Percentiles rank a stretch among this genome's conserved stretches.
phyloP scores from a whole-genome alignment of 352 stramenopile genomes.

The Phytophthora ramorum region DNA sequence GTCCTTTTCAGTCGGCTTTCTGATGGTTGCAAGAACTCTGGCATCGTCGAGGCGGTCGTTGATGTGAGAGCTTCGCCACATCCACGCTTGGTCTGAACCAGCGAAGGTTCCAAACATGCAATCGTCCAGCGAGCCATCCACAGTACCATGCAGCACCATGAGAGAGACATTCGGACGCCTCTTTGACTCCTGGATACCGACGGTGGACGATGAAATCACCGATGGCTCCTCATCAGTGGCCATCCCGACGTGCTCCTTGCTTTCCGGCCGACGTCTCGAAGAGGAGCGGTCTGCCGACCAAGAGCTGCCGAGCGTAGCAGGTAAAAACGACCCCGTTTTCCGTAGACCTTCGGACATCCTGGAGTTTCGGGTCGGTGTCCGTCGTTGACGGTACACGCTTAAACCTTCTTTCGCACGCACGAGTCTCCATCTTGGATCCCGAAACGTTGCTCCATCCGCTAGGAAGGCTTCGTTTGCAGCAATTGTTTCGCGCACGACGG shows the following conservation, averaged over 20 bases:
- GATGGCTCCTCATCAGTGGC: conserved; percentile 3
- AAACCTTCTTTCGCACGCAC: conserved; percentile 47
- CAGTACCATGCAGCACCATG: conserved; percentile 40
- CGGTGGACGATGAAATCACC: neutral
- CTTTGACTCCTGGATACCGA: conserved; percentile 28
- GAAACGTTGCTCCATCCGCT: conserved; percentile 28
- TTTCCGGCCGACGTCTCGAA: conserved; percentile 11
- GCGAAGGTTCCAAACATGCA: conserved; percentile 51
- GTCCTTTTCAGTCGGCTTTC: conserved; percentile 37
- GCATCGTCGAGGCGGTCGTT: conserved; percentile 60
- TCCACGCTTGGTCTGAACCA: conserved; percentile 47
- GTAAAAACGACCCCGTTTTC: neutral
- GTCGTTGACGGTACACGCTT: conserved; percentile 36
- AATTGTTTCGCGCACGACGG: conserved; percentile 52
- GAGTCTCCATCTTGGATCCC: conserved; percentile 41
- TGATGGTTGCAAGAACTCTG: conserved; percentile 45
- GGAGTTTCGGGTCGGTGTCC: neutral
- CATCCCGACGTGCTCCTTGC: neutral
- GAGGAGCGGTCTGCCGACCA: neutral
- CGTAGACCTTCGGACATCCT: neutral
- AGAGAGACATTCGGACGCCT: conserved; percentile 39
- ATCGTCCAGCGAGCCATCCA: conserved; percentile 56
- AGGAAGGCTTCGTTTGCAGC: conserved; percentile 50
- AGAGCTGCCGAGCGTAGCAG: neutral
- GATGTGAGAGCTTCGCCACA: conserved; percentile 47